Base-by-base conservation (phyloP, 2,329 filamentous ascomycete genomes). In the Rhynchosporium secalis region DNA sequence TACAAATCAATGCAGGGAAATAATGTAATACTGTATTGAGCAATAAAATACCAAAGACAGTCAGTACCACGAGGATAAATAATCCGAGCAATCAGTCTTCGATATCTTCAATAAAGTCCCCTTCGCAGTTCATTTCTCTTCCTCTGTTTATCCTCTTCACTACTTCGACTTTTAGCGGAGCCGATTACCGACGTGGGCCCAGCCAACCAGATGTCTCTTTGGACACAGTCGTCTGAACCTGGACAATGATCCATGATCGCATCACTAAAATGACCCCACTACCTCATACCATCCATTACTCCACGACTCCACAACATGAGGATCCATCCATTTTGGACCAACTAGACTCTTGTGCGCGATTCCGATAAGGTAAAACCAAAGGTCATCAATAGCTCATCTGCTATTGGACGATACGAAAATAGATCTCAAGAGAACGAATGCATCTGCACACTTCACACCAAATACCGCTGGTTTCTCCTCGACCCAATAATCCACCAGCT, bases 191-290 rank as follows among this genome's bases (percentile, higher is more conserved):
- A 46, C 15, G 43, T 46, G 40, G 4, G 10, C 40, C 40, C 43
- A 28, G 41, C 43, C 43, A 46, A 26, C 3, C n/a, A 29, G 51
- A 26, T 36, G 33, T 36, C 33, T 6, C 9, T 6, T 36, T 36
- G 1, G 2, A 6, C 33, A 10, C 6, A 36, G 31, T 52, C 29
- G 49, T 52, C 13, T 13, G 31, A 40, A 20, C 20, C 20, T 12
- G 46, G 26, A n/a, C 43, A 46, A 28, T 26, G 28, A 7, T 31
- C 12, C 5, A 55, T 40, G 52, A 55, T 41, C 29, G 52, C 54
- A 33, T 56, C 54, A 56, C 43, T 29, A 56, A 56, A 38, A 20
- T 45, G 10, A 56, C 28, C 54, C 54, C 40, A 33, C 40, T 36
- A 28, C 51, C n/a, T 12, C 38, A 31, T n/a, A 29, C 41, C 20